Evolutionary conservation across 441 rosid genomes (phyloP).

Genomic region (Eruca vesicaria): DNA sequence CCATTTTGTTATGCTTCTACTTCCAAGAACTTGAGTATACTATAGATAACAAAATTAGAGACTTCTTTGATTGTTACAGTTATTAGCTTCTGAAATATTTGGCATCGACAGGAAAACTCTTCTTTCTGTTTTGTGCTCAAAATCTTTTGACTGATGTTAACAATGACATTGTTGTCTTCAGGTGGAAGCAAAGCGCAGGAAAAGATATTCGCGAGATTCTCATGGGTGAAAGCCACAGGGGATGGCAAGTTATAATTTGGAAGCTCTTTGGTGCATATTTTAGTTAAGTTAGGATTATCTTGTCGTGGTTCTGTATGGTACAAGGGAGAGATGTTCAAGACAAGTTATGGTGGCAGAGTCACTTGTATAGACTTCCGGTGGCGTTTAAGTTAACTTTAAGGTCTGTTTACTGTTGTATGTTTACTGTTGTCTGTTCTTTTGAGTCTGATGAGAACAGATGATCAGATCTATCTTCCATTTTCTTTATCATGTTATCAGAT

Average conservation of each 20-base stretch:
- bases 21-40: background rate
- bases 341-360: slow-evolving; percentile 23
- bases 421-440: slow-evolving; percentile 21
- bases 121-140: background rate
- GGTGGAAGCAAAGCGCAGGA: slow-evolving; percentile 79
- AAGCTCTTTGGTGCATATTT: slow-evolving; percentile 38
- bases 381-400: background rate
- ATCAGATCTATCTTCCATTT: background rate
- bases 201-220: slow-evolving; percentile 42
- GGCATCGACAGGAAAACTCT: background rate
- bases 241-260: slow-evolving; percentile 30
- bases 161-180: slow-evolving; percentile 12
- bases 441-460: slow-evolving; percentile 14
- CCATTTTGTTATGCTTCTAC: slow-evolving; percentile 1
- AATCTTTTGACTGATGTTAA: background rate
- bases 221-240: slow-evolving; percentile 16
- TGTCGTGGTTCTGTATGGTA: background rate
- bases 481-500: background rate
- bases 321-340: slow-evolving; percentile 18
- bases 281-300: background rate
- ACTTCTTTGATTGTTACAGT: background rate
- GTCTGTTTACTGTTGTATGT: slow-evolving; percentile 18
- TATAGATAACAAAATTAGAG: background rate
- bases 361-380: slow-evolving; percentile 32
- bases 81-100: background rate